Percentiles rank a stretch among this genome's conserved stretches.
These are phyloP conservation scores for Metarhizium album DNA, from an alignment of 2,329 filamentous ascomycete genomes.

Conservation along the genomic window DNA sequence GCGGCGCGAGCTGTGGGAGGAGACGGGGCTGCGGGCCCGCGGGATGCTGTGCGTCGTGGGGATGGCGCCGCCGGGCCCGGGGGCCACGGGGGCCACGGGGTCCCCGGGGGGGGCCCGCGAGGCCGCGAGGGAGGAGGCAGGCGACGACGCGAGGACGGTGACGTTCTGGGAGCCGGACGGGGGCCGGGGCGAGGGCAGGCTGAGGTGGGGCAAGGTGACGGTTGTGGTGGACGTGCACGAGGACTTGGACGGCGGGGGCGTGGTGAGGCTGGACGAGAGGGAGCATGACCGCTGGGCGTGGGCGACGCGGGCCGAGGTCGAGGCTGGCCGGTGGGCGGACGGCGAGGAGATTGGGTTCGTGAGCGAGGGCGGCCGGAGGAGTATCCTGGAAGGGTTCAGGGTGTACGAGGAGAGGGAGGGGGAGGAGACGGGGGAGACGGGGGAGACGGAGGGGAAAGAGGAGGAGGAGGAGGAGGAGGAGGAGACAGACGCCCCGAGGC, in stretches of 20 bases:
- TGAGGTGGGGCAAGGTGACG: slow-evolving; percentile 20
- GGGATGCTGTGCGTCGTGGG: slow-evolving; percentile 15
- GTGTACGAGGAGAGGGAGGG: slow-evolving; percentile 10
- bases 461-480: slow-evolving; percentile 2
- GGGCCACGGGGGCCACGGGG: slow-evolving; percentile 1
- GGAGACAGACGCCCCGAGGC: background rate
- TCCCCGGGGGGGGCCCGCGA: slow-evolving; percentile 8
- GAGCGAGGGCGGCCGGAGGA: slow-evolving; percentile 19
- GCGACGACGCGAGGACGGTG: slow-evolving; percentile 11
- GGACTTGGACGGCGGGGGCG: slow-evolving; percentile 9
- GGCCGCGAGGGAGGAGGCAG: slow-evolving; percentile 8
- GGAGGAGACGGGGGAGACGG: background rate
- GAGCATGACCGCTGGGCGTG: slow-evolving; percentile 29
- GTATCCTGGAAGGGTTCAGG: slow-evolving; percentile 23
- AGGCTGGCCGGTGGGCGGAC: slow-evolving; percentile 11
- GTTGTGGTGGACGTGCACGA: slow-evolving; percentile 17
- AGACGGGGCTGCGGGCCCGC: slow-evolving; percentile 26
- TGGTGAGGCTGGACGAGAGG: background rate
- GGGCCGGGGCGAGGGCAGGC: background rate
- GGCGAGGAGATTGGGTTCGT: slow-evolving; percentile 20
- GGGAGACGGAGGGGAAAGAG: background rate
- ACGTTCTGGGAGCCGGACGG: slow-evolving; percentile 14
- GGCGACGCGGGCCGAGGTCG: slow-evolving; percentile 26
- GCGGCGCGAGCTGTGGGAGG: slow-evolving; percentile 37
- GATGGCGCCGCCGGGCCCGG: slow-evolving; percentile 3